Evolutionary conservation across 1,139 yeast species (phyloP).

Genomic region (Debaryomyces psychrophilus): DNA sequence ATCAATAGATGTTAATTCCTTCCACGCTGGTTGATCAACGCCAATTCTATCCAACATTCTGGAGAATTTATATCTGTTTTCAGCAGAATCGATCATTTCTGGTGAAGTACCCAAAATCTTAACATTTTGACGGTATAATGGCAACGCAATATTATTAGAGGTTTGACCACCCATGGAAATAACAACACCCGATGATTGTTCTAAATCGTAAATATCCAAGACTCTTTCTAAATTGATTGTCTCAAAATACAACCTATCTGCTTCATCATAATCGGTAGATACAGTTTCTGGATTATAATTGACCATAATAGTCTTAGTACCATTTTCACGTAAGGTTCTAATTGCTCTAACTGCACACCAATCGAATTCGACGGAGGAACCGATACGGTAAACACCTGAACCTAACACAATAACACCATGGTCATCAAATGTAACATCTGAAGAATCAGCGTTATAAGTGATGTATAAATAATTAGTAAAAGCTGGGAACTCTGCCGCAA

Average conservation of each 20-base stretch:
- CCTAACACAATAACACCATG: conserved; percentile 90
- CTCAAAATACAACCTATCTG: conserved; percentile 95
- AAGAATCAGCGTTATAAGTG: conserved; percentile 91
- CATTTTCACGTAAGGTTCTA: conserved; percentile 87
- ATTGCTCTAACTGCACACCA: conserved; percentile 98
- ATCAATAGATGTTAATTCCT: conserved; percentile 88
- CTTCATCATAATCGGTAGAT: conserved; percentile 97
- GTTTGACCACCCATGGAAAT: conserved; percentile 99
- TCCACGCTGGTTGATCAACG: conserved; percentile 99
- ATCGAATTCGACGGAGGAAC: conserved; percentile 92
- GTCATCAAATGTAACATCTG: conserved; percentile 82
- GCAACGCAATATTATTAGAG: conserved; percentile 93
- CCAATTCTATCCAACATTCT: conserved; percentile 97
- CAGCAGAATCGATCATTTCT: conserved; percentile 98
- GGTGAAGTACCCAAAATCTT: conserved; percentile 97
- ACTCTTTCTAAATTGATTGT: conserved; percentile 94
- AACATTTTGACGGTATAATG: conserved; percentile 91
- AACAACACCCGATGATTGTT: conserved; percentile 88
- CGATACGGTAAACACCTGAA: conserved; percentile 93
- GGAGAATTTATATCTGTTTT: conserved; percentile 96
- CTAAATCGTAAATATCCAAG: conserved; percentile 92
- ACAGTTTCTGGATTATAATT: conserved; percentile 99
- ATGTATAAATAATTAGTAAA: conserved; percentile 91
- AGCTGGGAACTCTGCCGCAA: conserved; percentile 99
- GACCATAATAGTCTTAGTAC: conserved; percentile 92